phyloP scores from a whole-genome alignment of 2,329 filamentous ascomycete genomes.

The Bisporella sp. region DNA sequence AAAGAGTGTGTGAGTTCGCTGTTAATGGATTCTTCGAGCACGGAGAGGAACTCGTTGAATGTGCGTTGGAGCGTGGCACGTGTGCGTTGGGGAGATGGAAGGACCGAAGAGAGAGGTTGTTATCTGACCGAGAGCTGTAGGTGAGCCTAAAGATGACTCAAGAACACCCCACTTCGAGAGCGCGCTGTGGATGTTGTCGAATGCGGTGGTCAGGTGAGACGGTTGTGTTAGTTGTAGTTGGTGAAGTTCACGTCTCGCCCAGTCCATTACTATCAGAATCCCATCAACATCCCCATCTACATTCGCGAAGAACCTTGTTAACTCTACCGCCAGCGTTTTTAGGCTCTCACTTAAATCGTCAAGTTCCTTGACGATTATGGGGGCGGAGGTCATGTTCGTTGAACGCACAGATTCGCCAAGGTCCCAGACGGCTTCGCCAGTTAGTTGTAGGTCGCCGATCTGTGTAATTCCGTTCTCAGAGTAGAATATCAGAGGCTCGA shows the following conservation, averaged over 20 bases:
- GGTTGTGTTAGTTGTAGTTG: conserved; percentile 57
- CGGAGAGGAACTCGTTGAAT: conserved; percentile 78
- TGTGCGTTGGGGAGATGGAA: conserved; percentile 73
- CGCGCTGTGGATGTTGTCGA: conserved; percentile 77
- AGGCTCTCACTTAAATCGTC: conserved; percentile 81
- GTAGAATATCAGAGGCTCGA: conserved; percentile 92
- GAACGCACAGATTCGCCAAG: conserved; percentile 82
- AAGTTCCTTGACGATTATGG: conserved; percentile 77
- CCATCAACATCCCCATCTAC: conserved; percentile 90
- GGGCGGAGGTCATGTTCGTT: conserved; percentile 86
- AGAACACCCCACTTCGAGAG: conserved; percentile 59
- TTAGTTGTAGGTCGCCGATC: conserved; percentile 82
- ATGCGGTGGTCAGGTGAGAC: conserved; percentile 60
- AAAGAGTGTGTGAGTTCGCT: conserved; percentile 76
- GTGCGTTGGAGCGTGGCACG: conserved; percentile 75
- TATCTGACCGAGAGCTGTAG: conserved; percentile 62
- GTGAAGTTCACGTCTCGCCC: conserved; percentile 79
- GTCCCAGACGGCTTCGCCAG: conserved; percentile 90
- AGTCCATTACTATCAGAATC: conserved; percentile 94
- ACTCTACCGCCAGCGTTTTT: conserved; percentile 75
- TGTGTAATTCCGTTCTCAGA: conserved; percentile 84
- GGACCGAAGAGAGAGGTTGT: conserved; percentile 71
- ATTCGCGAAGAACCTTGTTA: conserved; percentile 88
- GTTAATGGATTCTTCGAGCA: conserved; percentile 84
- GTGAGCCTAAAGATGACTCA: conserved; percentile 45